Percentiles rank a stretch among this genome's conserved stretches.
Conservation (phyloP, 1,139 yeast genomes). For the Yamadazyma spencermartinsiae region DNA sequence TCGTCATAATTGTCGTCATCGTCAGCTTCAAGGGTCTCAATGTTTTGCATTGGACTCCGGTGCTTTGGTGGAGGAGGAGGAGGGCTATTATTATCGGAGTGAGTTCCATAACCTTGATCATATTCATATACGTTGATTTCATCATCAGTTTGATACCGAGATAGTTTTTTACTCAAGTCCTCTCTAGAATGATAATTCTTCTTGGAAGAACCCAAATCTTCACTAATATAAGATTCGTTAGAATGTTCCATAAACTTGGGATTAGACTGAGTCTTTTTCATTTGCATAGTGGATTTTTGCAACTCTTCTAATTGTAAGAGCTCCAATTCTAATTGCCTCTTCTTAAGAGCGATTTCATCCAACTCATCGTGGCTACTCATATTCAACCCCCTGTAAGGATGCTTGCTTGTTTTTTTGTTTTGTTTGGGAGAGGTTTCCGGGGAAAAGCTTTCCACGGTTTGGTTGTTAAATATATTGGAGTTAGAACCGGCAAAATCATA, state of each 20-base stretch:
- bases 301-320: slow-evolving; percentile 38
- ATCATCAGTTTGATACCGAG: slow-evolving; percentile 29
- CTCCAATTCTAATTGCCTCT: slow-evolving; percentile 43
- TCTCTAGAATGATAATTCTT: slow-evolving; percentile 34
- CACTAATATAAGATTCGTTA: slow-evolving; percentile 37
- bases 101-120: slow-evolving; percentile 11
- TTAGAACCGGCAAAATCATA: slow-evolving; percentile 7
- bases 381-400: slow-evolving; percentile 4
- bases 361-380: slow-evolving; percentile 15
- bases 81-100: slow-evolving; percentile 29
- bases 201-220: slow-evolving; percentile 36
- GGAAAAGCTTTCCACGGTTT: slow-evolving; percentile 28
- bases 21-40: slow-evolving; percentile 2
- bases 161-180: slow-evolving; percentile 39
- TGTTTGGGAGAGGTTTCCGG: slow-evolving; percentile 26
- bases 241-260: slow-evolving; percentile 17
- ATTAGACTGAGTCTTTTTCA: slow-evolving; percentile 12
- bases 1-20: neutral
- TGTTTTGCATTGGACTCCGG: slow-evolving; percentile 10
- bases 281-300: slow-evolving; percentile 28
- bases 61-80: slow-evolving; percentile 59
- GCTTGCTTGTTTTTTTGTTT: slow-evolving; percentile 8
- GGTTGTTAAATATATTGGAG: slow-evolving; percentile 19
- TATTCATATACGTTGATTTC: slow-evolving; percentile 21
- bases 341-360: slow-evolving; percentile 33